These are phyloP conservation scores for Colletotrichum truncatum DNA, from an alignment of 2,329 filamentous ascomycete species.

Conservation along the genomic window DNA sequence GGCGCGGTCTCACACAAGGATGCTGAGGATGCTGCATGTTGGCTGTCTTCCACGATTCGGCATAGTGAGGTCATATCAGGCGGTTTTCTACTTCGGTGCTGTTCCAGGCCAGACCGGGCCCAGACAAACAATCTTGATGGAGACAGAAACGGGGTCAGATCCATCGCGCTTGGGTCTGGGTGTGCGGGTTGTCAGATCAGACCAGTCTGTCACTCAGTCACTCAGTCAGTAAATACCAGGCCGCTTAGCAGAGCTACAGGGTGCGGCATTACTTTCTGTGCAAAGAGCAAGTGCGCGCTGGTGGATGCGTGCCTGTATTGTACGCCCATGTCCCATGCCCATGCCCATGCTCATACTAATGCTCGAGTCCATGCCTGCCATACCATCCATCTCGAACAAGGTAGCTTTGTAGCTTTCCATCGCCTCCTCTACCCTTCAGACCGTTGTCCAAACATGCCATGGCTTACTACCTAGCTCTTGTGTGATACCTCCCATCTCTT, in stretches of 20 bases:
- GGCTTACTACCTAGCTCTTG: neutral
- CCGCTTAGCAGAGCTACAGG: neutral
- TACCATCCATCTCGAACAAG: neutral
- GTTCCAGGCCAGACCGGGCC: neutral
- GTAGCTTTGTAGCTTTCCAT: conserved; percentile 8
- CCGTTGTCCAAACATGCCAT: conserved; percentile 15
- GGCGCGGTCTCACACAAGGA: neutral
- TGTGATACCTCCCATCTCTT: conserved; percentile 1
- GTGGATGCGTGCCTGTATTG: neutral
- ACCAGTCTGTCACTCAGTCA: too few relatives aligned
- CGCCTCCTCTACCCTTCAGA: conserved; percentile 5
- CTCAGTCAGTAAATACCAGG: conserved; percentile 4
- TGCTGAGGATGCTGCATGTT: neutral
- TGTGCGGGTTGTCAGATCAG: conserved; percentile 30
- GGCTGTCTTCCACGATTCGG: neutral
- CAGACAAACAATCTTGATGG: conserved; percentile 10
- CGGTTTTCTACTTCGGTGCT: neutral
- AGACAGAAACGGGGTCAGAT: conserved; percentile 9
- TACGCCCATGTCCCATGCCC: neutral
- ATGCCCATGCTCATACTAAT: neutral
- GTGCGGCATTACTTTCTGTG: neutral
- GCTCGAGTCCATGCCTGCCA: neutral
- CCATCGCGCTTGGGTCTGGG: conserved; percentile 11
- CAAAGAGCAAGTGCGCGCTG: neutral
- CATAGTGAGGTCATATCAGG: conserved; percentile 26